Evolutionary conservation across 2,329 filamentous ascomycete species (phyloP).

Genomic region (Colletotrichum spinosum): DNA sequence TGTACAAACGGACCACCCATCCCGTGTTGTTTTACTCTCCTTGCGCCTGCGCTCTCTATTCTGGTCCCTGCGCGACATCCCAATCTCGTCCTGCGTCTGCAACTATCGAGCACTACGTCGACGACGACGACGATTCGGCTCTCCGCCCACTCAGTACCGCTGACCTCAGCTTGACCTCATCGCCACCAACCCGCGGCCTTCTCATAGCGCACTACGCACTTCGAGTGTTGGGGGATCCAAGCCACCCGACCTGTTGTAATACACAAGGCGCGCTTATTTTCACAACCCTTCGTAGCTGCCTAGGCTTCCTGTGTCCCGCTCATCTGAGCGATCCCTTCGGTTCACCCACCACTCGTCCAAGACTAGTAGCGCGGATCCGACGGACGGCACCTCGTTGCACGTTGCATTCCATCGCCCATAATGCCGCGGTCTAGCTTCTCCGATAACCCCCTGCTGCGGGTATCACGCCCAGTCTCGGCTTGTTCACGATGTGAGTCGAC

Average conservation of each 20-base stretch:
- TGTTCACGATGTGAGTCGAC: slow-evolving; percentile 76
- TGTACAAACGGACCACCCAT: too few relatives aligned
- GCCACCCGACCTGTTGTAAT: too few relatives aligned
- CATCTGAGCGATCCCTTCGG: neutral
- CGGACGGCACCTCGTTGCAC: slow-evolving; percentile 24
- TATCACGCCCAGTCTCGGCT: slow-evolving; percentile 83
- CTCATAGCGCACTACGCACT: slow-evolving; percentile 1
- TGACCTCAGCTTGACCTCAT: slow-evolving; percentile 9
- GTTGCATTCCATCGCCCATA: slow-evolving; percentile 22
- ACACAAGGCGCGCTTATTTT: too few relatives aligned
- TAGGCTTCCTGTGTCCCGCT: neutral
- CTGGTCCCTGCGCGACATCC: slow-evolving; percentile 12
- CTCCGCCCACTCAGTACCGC: slow-evolving; percentile 1
- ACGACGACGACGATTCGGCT: slow-evolving; percentile 12
- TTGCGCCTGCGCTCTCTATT: slow-evolving; percentile 5
- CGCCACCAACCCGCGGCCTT: slow-evolving; percentile 1
- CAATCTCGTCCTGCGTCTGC: neutral
- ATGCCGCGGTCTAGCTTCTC: slow-evolving; percentile 63
- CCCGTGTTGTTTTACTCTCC: too few relatives aligned
- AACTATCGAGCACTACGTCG: neutral
- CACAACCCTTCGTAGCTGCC: neutral
- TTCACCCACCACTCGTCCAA: neutral
- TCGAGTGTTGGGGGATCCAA: too few relatives aligned
- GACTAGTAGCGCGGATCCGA: slow-evolving; percentile 19
- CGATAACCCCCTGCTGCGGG: slow-evolving; percentile 72